Evolutionary conservation across 2,329 filamentous ascomycete species (phyloP), one percentile per base, ranked within the genome.

Genomic region (Fusarium sp.): DNA sequence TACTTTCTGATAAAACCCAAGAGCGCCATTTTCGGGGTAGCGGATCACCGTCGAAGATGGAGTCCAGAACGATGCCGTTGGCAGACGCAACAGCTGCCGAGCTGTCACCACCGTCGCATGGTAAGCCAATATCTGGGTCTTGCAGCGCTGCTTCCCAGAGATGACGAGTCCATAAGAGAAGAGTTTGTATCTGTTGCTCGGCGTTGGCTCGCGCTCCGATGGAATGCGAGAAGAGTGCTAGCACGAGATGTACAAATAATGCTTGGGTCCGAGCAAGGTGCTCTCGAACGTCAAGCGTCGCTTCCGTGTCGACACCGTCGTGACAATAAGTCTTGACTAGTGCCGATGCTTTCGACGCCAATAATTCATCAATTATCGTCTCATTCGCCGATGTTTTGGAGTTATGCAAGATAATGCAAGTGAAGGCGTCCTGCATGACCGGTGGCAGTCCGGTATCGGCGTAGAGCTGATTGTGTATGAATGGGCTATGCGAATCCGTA

Each of bases 381-480:
- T 54, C 55, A 4, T 68, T 68, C 8, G 55, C 20, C 2, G 36
- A 2, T 1, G 47, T 62, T 17, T 33, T 68, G 1, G 22, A 29
- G 8, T 68, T 62, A 4, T 54, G 12, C 2, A 68, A 18, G 5
- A 39, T 33, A 4, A 68, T n/a, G 1, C 55, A 54, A 4, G 65
- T 38, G 20, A 68, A 68, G 1, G 55, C 63, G 3, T 68, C 65
- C 7, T 68, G 46, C 3, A 68, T 68, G 1, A 15, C 20, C 10
- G 25, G 2, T 0, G 65, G 47, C 0, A 49, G 15, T 7, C 63
- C 65, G 0, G 55, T 36, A 13, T 68, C 63, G 1, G 65, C 47
- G n/a, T 68, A 68, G 5, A 68, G 47, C 4, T 68, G 63, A 4
- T 45, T 42, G 7, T 68, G 65, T 20, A 68, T 68, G 5, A 68